Evolutionary conservation across 148 eudicot species (phyloP), one percentile per base, ranked within the genome.

Genomic region (Diospyros kaki): DNA sequence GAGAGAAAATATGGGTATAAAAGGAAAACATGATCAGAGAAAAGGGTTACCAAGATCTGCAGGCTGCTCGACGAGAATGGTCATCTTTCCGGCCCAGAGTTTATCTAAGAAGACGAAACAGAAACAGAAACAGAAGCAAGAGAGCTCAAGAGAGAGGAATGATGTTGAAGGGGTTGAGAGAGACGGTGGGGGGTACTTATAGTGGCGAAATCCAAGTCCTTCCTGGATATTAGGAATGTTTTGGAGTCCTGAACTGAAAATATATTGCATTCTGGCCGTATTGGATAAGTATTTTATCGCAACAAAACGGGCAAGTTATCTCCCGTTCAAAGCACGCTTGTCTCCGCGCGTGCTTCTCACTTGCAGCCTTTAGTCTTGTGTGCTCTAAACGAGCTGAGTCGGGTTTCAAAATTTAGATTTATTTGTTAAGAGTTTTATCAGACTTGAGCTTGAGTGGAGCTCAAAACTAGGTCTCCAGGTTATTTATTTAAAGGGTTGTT

Each of bases 11-110:
- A 64, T 14, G 5, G 8, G 4, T 48, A 4, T 48, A 48, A 3
- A 5, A 39, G 51, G 12, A 18, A 63, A 50, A 53, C 4, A 6
- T 12, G 46, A 75, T 15, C 9, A 61, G 42, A 59, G 10, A 59
- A 58, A 54, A 42, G 9, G 40, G 17, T 17, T 88, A 90, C 94
- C 90, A 63, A 71, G 69, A 8, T 73, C 68, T 28, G 28, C 28
- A 75, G 87, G 84, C 73, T 86, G 83, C 73, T 88, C 88, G 73
- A 87, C 80, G 70, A 72, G 75, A 73, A 88, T 87, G 42, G 95
- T 87, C 92, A 88, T 90, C 58, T 73, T 84, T 10, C 11, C 56
- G 52, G 28, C 28, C 14, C 58, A 69, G 68, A 42, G 40, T 8
- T 15, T 28, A 28, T 28, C 28, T 28, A 28, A 28, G 28, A 28